Base-by-base conservation (phyloP, 2,329 filamentous ascomycete genomes). In the Curvularia hawaiiensis region DNA sequence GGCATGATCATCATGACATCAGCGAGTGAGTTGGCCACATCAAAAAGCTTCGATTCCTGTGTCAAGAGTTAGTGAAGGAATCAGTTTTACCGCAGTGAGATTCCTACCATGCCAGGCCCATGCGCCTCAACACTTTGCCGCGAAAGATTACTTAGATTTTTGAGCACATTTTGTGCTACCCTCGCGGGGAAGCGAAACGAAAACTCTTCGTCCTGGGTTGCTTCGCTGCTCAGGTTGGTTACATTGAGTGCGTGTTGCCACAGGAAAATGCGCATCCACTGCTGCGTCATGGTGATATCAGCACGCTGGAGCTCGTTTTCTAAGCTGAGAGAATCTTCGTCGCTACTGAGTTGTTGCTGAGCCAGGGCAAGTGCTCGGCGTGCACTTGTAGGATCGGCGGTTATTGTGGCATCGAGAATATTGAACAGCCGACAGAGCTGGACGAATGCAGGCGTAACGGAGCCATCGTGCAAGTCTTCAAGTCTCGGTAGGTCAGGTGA, bases 1-100 rank as follows among this genome's bases (percentile, higher is more conserved):
- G 72, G 72, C 55, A 75, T 71, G 30, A 71, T 74, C 47, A 75
- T 74, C 72, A 75, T 75, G 10, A 75, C 72, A 41, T 75, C 72
- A 4, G 72, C 72, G 12, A 75, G 66, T 1, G 72, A 74, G 48
- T 73, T 74, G 22, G 71, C 68, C 9, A 75, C 73, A 28, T 75
- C 72, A 54, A 74, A 75, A 1, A 75, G 58, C 40, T 75, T 75
- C 2, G 72, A 71, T 50, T 75, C 72, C 72, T 75, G 39, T 11
- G 24, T 14, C 14, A 18, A 20, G n/a, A 5, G 28, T 62, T 11
- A 47, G 45, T 35, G 5, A 28, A 54, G 20, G 57, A 49, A 18
- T 41, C 4, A 26, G 30, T 14, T 12, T 31, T 9, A 22, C 4
- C 7, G 16, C 9, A 22, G 16, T n/a, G 22, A n/a, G 18, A 18